Evolutionary conservation across 352 stramenopile species (phyloP).

Genomic region (Phytopythium cucurbitacearum): DNA sequence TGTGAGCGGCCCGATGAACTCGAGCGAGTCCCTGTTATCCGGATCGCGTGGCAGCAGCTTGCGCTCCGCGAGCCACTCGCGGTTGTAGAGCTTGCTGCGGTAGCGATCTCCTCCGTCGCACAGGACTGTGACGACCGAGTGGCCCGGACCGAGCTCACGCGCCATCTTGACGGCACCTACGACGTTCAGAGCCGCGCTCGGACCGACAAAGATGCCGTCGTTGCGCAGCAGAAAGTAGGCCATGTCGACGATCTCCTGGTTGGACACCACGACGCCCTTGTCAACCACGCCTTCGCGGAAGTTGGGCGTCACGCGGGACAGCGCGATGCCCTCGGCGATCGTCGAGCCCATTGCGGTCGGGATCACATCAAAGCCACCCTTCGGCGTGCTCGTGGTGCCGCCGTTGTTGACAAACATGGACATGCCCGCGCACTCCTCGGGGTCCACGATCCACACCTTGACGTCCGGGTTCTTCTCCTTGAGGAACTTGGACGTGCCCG

Average conservation of each 20-base stretch:
- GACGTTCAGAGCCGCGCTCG: slow-evolving; percentile 72
- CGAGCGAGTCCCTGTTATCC: slow-evolving; percentile 14
- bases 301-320: slow-evolving; percentile 91
- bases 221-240: slow-evolving; percentile 87
- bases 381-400: slow-evolving; percentile 52
- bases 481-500: slow-evolving; percentile 90
- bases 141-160: slow-evolving; percentile 51
- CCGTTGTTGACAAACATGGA: slow-evolving; percentile 80
- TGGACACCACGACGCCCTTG: slow-evolving; percentile 88
- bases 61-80: slow-evolving; percentile 58
- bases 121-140: slow-evolving; percentile 79
- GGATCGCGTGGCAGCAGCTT: slow-evolving; percentile 31
- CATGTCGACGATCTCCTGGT: slow-evolving; percentile 94
- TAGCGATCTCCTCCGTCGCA: slow-evolving; percentile 80
- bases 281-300: slow-evolving; percentile 88
- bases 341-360: slow-evolving; percentile 75
- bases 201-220: slow-evolving; percentile 92
- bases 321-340: slow-evolving; percentile 94
- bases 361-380: slow-evolving; percentile 89
- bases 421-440: slow-evolving; percentile 80
- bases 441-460: slow-evolving; percentile 74
- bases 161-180: slow-evolving; percentile 82
- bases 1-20: slow-evolving; percentile 26
- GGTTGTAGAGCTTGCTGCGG: slow-evolving; percentile 80
- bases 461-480: slow-evolving; percentile 76